Conservation (phyloP, 176 grass and related monocot genomes). For the Oryza australiensis region DNA sequence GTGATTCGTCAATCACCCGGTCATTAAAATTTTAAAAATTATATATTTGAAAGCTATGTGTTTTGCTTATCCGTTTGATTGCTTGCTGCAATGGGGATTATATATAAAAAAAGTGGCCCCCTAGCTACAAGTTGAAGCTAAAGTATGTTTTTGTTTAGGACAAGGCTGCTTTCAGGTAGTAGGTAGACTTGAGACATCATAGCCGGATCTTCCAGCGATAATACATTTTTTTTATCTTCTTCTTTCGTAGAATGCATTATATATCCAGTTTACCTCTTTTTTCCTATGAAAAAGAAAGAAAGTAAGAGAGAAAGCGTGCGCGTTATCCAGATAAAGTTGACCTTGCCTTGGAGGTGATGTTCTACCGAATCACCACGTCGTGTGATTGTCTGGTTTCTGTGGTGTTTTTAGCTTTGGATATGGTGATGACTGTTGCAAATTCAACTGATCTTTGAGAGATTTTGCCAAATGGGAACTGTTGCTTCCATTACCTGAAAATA, state of each 20-base stretch:
- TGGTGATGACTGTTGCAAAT: slow-evolving; percentile 22
- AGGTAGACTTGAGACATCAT: slow-evolving; percentile 47
- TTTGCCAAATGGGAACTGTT: not conserved
- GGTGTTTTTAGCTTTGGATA: not conserved
- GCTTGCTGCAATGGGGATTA: slow-evolving; percentile 9
- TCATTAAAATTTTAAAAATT: not conserved
- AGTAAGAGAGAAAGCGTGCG: slow-evolving; percentile 15
- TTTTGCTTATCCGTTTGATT: not conserved
- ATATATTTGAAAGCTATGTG: not conserved
- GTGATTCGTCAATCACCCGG: not conserved
- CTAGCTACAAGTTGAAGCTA: slow-evolving; percentile 26
- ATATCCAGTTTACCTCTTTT: slow-evolving; percentile 34
- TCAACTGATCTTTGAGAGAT: not conserved
- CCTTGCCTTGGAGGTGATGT: slow-evolving; percentile 37
- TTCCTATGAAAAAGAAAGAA: not conserved
- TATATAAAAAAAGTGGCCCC: slow-evolving; percentile 7
- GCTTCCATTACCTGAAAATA: no score
- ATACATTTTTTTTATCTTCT: slow-evolving; percentile 9
- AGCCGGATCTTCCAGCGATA: slow-evolving; percentile 25
- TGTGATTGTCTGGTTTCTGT: not conserved
- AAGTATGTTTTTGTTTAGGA: slow-evolving; percentile 35
- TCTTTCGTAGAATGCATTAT: slow-evolving; percentile 18
- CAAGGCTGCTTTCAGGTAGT: slow-evolving; percentile 52
- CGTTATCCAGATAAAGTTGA: slow-evolving; percentile 50
- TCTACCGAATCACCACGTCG: slow-evolving; percentile 33